These are phyloP conservation scores for Pseudogymnoascus pannorum DNA, from an alignment of 2,329 filamentous ascomycete species.

Conservation along the genomic window DNA sequence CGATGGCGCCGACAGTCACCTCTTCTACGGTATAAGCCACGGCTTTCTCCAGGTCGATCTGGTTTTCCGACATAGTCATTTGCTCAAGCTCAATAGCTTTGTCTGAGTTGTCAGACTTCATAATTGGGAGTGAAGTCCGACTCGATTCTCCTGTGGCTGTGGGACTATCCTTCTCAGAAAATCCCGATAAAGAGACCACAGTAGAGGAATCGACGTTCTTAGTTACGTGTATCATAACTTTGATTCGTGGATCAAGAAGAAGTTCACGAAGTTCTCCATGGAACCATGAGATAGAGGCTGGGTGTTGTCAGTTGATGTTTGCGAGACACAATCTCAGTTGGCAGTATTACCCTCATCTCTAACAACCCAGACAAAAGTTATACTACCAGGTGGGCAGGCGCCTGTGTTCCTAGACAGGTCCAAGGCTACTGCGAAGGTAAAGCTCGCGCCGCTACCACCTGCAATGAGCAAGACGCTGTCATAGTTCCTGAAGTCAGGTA, in stretches of 20 bases:
- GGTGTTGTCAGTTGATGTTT: not conserved
- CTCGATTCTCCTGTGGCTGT: not conserved
- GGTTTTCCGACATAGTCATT: not conserved
- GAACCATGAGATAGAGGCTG: slow-evolving; percentile 23
- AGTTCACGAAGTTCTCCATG: slow-evolving; percentile 25
- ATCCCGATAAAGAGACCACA: not conserved
- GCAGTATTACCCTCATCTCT: slow-evolving; percentile 36
- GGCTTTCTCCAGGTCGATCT: not conserved
- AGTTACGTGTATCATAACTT: slow-evolving; percentile 27
- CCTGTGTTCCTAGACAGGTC: slow-evolving; percentile 39
- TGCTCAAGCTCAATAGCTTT: not conserved
- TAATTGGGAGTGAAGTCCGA: not conserved
- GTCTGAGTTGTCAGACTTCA: not conserved
- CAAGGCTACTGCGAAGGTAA: slow-evolving; percentile 43
- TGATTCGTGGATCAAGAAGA: slow-evolving; percentile 22
- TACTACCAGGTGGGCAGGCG: not conserved
- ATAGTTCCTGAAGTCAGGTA: slow-evolving; percentile 43
- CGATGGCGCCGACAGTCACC: not conserved
- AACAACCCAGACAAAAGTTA: slow-evolving; percentile 38
- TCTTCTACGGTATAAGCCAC: slow-evolving; percentile 9
- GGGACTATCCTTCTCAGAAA: not conserved
- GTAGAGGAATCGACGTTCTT: not conserved
- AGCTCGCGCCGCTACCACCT: slow-evolving; percentile 55
- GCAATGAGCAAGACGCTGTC: slow-evolving; percentile 53
- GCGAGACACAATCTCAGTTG: not conserved